Evolutionary conservation across 306 rosid genomes (phyloP).

Genomic region (Lathyrus oleraceus): DNA sequence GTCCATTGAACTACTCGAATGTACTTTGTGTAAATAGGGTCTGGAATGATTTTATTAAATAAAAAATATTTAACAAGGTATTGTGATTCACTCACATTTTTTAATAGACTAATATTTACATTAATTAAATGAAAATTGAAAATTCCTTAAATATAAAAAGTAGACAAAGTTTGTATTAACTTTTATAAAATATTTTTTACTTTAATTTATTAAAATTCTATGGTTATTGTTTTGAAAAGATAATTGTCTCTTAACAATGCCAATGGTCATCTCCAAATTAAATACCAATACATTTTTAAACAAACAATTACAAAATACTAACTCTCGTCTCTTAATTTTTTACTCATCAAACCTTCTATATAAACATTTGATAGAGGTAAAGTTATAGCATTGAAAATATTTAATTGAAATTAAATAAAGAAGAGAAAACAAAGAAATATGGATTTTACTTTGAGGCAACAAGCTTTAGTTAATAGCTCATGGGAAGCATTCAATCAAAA

Average conservation of each 20-base stretch:
- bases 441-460: constrained; percentile 33
- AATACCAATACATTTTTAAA: not conserved
- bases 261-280: not conserved
- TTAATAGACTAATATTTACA: no score
- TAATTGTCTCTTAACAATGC: not conserved
- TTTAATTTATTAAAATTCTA: not conserved
- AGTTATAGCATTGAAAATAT: not conserved
- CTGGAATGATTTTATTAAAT: no score
- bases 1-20: no score
- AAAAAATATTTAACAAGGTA: no score
- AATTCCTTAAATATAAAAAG: no score
- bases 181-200: not conserved
- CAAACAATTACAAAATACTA: not conserved
- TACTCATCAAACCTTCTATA: not conserved
- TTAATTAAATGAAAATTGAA: no score
- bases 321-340: not conserved
- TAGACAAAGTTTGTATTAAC: no score
- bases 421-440: not conserved
- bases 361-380: not conserved
- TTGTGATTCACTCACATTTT: no score
- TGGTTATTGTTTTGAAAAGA: not conserved
- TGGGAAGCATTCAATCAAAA: constrained; percentile 29
- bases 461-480: constrained; percentile 29
- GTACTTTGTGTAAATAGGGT: no score
- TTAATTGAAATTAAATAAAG: not conserved